A percentile compares a stretch with the other conserved stretches of the same genome.
Evolutionary conservation across 1,139 yeast species (phyloP).

Genomic region (Blastobotrys capitulatus): DNA sequence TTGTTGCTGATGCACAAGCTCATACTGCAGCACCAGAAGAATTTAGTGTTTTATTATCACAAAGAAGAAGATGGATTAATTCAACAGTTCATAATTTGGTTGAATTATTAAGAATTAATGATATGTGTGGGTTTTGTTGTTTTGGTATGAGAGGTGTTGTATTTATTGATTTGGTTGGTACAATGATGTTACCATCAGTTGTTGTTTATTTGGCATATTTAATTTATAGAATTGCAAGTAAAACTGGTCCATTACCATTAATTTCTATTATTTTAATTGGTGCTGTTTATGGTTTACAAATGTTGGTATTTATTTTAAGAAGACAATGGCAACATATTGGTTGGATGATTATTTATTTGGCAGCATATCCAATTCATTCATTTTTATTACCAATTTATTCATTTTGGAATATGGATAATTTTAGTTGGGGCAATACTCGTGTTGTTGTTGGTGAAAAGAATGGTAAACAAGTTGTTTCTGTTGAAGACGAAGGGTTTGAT

Average conservation of each 20-base stretch:
- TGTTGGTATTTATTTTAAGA: constrained; percentile 35
- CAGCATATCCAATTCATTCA: constrained; percentile 39
- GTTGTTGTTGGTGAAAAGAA: constrained; percentile 37
- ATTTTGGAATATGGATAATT: constrained; percentile 42
- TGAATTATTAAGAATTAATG: constrained; percentile 35
- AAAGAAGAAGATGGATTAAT: constrained; percentile 43
- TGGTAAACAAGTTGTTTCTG: constrained; percentile 33
- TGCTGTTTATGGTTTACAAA: constrained; percentile 39
- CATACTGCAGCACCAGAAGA: constrained; percentile 39
- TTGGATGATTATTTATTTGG: constrained; percentile 40
- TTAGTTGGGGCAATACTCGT: constrained; percentile 41
- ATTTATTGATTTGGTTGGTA: constrained; percentile 35
- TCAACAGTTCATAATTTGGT: constrained; percentile 40
- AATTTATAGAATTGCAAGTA: constrained; percentile 33
- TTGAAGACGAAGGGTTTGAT: constrained; percentile 32
- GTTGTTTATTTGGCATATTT: constrained; percentile 38
- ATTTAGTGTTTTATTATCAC: constrained; percentile 37
- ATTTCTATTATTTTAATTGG: constrained; percentile 37
- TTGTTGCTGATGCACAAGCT: constrained; percentile 37
- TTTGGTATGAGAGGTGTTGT: constrained; percentile 40
- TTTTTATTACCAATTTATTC: constrained; percentile 37
- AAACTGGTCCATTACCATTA: constrained; percentile 32
- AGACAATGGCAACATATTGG: constrained; percentile 41
- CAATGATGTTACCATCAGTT: constrained; percentile 39
- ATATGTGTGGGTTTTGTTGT: constrained; percentile 40